Evolutionary conservation across 2,329 filamentous ascomycete species (phyloP).

Genomic region (Ophiosphaerella korrae): DNA sequence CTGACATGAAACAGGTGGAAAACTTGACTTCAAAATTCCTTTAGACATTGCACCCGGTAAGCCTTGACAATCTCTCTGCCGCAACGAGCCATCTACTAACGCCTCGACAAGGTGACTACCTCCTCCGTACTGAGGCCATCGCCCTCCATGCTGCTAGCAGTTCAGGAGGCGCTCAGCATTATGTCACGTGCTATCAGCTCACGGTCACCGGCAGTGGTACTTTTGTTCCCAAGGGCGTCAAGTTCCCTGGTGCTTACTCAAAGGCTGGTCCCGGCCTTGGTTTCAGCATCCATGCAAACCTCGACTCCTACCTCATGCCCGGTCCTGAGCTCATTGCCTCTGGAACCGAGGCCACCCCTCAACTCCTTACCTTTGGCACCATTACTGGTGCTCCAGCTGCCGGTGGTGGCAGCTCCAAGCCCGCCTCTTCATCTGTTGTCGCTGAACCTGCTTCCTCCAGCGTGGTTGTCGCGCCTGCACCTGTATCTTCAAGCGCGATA

Average conservation of each 20-base stretch:
- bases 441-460: slow-evolving; percentile 11
- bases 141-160: slow-evolving; percentile 50
- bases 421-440: slow-evolving; percentile 21
- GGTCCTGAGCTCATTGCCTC: slow-evolving; percentile 44
- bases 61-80: too few relatives aligned
- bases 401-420: slow-evolving; percentile 21
- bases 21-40: slow-evolving; percentile 43
- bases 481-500: slow-evolving; percentile 2
- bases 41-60: slow-evolving; percentile 45
- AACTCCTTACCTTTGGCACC: slow-evolving; percentile 32
- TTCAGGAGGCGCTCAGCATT: slow-evolving; percentile 52
- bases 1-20: slow-evolving; percentile 14
- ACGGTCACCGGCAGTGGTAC: slow-evolving; percentile 45
- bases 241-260: slow-evolving; percentile 53
- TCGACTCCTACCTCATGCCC: slow-evolving; percentile 49
- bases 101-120: slow-evolving; percentile 42
- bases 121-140: slow-evolving; percentile 54
- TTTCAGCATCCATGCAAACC: slow-evolving; percentile 49
- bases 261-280: slow-evolving; percentile 49
- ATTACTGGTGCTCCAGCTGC: slow-evolving; percentile 27
- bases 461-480: slow-evolving; percentile 7
- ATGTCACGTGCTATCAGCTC: slow-evolving; percentile 53
- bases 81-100: too few relatives aligned
- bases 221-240: slow-evolving; percentile 49
- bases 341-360: slow-evolving; percentile 28